Evolutionary conservation across 306 rosid genomes (phyloP).

Genomic region (Mimosa bimucronata): DNA sequence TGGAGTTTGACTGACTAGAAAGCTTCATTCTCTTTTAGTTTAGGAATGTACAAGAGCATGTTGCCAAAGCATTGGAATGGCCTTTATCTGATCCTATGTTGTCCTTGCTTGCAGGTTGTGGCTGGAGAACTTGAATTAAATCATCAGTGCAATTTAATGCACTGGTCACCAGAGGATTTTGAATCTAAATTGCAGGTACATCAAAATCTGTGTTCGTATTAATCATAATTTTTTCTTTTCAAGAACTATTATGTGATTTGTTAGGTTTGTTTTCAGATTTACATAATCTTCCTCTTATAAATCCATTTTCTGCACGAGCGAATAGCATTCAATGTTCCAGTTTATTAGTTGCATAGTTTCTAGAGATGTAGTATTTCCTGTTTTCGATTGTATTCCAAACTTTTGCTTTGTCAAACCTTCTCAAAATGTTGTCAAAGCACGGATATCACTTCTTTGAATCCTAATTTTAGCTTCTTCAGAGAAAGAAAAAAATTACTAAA

Average conservation of each 20-base stretch:
- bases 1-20: slow-evolving; percentile 3
- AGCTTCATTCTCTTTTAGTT: background rate
- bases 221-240: background rate
- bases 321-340: background rate
- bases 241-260: slow-evolving; percentile 9
- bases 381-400: background rate
- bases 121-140: slow-evolving; percentile 91
- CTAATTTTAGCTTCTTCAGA: background rate
- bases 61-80: slow-evolving; percentile 6
- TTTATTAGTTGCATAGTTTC: background rate
- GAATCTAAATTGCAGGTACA: slow-evolving; percentile 86
- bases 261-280: slow-evolving; percentile 14
- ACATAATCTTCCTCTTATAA: background rate
- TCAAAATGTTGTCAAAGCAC: background rate
- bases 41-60: background rate
- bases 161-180: slow-evolving; percentile 90
- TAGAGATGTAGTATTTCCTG: background rate
- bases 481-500: background rate
- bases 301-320: background rate
- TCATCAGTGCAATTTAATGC: slow-evolving; percentile 78
- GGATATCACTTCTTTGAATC: background rate
- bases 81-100: slow-evolving; percentile 15
- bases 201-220: background rate
- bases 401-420: background rate
- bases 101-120: slow-evolving; percentile 62